A percentile compares a stretch with the other conserved stretches of the same genome.
phyloP scores from a whole-genome alignment of 306 rosid genomes.

The Glycyrrhiza uralensis region DNA sequence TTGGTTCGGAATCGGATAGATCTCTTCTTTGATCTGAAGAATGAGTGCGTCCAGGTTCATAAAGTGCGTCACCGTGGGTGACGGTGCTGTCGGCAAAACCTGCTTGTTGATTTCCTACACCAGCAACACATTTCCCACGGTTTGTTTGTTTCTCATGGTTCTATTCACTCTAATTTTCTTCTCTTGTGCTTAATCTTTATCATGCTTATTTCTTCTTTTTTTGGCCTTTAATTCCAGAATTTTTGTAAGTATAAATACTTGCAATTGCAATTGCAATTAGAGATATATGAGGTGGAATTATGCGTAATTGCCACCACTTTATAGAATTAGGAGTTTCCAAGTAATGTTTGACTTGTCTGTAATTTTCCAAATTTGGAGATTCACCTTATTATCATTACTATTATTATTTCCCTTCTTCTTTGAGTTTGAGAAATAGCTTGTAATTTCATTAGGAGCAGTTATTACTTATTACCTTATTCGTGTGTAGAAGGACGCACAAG shows the following conservation, averaged over 20 bases:
- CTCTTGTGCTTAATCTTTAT: neutral
- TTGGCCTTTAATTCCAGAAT: neutral
- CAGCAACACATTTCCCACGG: slow-evolving; percentile 88
- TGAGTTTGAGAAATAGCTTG: too few relatives aligned
- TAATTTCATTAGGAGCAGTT: too few relatives aligned
- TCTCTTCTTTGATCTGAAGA: slow-evolving; percentile 17
- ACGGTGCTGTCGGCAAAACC: slow-evolving; percentile 90
- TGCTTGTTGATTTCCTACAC: slow-evolving; percentile 87
- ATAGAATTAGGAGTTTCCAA: neutral
- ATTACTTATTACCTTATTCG: too few relatives aligned
- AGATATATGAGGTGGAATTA: neutral
- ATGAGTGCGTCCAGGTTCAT: slow-evolving; percentile 93
- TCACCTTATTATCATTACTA: neutral
- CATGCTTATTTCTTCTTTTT: neutral
- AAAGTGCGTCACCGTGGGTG: slow-evolving; percentile 93
- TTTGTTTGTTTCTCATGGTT: slow-evolving; percentile 30
- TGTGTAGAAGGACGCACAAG: neutral
- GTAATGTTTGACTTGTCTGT: neutral
- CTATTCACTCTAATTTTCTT: neutral
- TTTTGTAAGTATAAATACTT: neutral
- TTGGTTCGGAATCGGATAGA: too few relatives aligned
- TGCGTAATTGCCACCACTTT: neutral
- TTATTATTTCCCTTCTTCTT: too few relatives aligned
- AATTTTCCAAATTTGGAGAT: neutral
- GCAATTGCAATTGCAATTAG: neutral